phyloP scores from a whole-genome alignment of 495 filamentous ascomycete species.

The Daldinia concentrica region DNA sequence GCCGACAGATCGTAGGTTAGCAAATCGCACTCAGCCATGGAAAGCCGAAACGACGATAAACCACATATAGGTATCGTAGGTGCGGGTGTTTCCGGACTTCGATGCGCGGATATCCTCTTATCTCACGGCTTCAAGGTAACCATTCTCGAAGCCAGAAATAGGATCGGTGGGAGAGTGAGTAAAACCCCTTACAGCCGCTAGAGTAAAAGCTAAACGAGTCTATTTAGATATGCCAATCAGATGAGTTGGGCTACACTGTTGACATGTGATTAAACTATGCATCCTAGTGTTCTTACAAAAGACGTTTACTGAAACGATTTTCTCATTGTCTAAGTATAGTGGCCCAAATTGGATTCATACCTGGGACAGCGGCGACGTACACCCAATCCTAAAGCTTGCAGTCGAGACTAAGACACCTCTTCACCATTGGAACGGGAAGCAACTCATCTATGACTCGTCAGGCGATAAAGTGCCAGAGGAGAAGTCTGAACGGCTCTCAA shows the following conservation, averaged over 20 bases:
- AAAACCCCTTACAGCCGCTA: constrained; percentile 12
- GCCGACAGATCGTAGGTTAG: not conserved
- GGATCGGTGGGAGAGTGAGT: constrained; percentile 74
- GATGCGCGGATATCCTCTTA: constrained; percentile 74
- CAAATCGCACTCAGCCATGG: not conserved
- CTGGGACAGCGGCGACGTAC: constrained; percentile 71
- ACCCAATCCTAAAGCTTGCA: constrained; percentile 67
- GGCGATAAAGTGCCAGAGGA: constrained; percentile 62
- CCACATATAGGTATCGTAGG: constrained; percentile 73
- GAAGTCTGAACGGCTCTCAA: constrained; percentile 60
- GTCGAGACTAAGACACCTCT: constrained; percentile 55
- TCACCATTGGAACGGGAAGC: constrained; percentile 63
- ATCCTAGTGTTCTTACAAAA: not conserved
- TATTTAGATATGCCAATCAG: constrained; percentile 38
- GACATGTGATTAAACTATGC: constrained; percentile 58
- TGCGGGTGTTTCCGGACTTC: constrained; percentile 74
- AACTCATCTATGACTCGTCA: constrained; percentile 62
- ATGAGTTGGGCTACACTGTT: constrained; percentile 54
- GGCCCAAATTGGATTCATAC: constrained; percentile 87
- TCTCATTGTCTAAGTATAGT: constrained; percentile 49
- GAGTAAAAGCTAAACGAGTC: constrained; percentile 5
- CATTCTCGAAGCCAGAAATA: constrained; percentile 74
- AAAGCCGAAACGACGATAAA: constrained; percentile 15
- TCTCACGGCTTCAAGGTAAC: constrained; percentile 73
- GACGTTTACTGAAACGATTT: not conserved